Evolutionary conservation across 805 yeast genomes (phyloP), one percentile per base, ranked within the genome.

Genomic region (Maudiozyma serrabonitensis): DNA sequence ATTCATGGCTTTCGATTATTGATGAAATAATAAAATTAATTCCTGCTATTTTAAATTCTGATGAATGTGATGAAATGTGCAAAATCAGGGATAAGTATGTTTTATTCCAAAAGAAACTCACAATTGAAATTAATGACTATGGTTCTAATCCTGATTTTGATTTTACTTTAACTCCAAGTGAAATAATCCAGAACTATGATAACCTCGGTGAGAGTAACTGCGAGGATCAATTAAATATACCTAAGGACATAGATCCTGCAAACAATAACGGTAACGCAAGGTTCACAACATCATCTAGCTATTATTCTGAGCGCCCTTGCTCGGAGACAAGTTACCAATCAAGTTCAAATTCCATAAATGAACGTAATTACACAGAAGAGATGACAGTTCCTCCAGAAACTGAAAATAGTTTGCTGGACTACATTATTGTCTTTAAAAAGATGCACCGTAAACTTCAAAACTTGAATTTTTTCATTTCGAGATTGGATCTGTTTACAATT

Each of bases 161-260:
- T 49, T 57, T 49, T 45, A 55, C 58, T 41, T 48, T 62, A 21
- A 59, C 66, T 2, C 66, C 66, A 4, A 43, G 50, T 15, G 66
- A 62, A 47, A 62, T 62, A 2, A 62, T 62, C 21, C 63, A 62
- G 52, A 56, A 57, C 38, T 61, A 61, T 43, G 55, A 52, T 21
- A 31, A 38, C n/a, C 12, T 31, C 16, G 23, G 6, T 38, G 41
- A 19, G 7, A 18, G 21, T 38, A 23, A 16, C 4, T 9, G 15
- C 12, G 43, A 41, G 2, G 26, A 39, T 18, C 19, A n/a, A n/a
- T 8, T 16, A 21, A 13, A 18, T 39, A 19, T 19, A 19, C 11
- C 19, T 18, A 38, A 21, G 23, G 23, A n/a, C 2, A 19, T 16
- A 19, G 41, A 38, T 11, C 19, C 15, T 3, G 6, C 7, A 13